Conservation (phyloP, 2,329 filamentous ascomycete genomes). For the Claviceps paspali region DNA sequence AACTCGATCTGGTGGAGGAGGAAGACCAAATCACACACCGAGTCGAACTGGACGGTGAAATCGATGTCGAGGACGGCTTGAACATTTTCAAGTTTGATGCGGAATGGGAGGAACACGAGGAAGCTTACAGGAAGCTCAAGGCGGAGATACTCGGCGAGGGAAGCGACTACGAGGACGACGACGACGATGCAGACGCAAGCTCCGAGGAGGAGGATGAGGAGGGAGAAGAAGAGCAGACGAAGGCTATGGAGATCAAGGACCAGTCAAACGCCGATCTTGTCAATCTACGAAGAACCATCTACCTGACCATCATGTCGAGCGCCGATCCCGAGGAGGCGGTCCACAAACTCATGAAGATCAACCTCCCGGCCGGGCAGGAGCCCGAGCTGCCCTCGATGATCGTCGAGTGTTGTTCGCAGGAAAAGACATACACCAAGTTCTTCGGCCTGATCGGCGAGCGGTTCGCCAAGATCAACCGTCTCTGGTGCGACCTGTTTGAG, state of each 20-base stretch:
- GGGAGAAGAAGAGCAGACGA: constrained; percentile 64
- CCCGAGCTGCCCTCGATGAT: constrained; percentile 91
- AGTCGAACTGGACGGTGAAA: constrained; percentile 64
- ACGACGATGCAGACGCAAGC: constrained; percentile 42
- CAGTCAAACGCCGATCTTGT: constrained; percentile 93
- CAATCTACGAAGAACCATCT: constrained; percentile 84
- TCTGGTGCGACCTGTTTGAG: constrained; percentile 91
- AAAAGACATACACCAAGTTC: constrained; percentile 95
- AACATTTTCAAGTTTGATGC: constrained; percentile 94
- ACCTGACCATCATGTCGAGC: constrained; percentile 93
- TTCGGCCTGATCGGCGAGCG: constrained; percentile 88
- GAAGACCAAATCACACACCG: constrained; percentile 95
- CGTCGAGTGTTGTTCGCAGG: constrained; percentile 90
- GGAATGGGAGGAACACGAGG: constrained; percentile 82
- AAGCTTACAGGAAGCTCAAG: constrained; percentile 76
- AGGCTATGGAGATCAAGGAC: constrained; percentile 90
- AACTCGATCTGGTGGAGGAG: constrained; percentile 89
- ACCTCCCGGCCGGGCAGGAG: constrained; percentile 73
- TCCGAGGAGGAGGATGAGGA: constrained; percentile 49
- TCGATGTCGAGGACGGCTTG: constrained; percentile 71
- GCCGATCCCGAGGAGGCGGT: constrained; percentile 93
- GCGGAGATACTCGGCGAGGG: constrained; percentile 88
- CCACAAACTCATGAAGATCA: constrained; percentile 93
- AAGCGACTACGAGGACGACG: constrained; percentile 65
- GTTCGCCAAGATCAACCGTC: constrained; percentile 87